phyloP scores from a whole-genome alignment of 352 stramenopile species.

The Phytophthora tentaculata region DNA sequence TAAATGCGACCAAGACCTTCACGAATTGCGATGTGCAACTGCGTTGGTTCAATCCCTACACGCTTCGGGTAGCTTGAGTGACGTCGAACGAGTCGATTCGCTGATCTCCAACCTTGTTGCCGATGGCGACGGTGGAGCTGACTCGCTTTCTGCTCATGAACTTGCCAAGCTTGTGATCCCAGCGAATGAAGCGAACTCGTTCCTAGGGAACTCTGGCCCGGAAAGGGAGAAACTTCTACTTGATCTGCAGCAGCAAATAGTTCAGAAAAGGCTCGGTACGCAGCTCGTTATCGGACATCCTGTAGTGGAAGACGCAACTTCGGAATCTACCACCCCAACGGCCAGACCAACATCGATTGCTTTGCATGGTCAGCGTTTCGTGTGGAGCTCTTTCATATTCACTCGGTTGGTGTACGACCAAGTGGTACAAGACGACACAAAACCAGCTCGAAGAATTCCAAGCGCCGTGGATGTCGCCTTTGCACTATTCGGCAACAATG shows the following conservation, averaged over 20 bases:
- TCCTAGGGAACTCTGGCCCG: neutral
- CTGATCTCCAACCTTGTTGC: constrained; percentile 23
- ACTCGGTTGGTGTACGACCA: constrained; percentile 33
- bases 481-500: constrained; percentile 27
- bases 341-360: constrained; percentile 13
- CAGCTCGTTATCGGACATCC: neutral
- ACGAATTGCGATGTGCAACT: constrained; percentile 14
- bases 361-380: constrained; percentile 27
- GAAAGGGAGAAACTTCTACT: neutral
- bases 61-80: constrained; percentile 1
- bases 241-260: neutral
- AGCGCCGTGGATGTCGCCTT: constrained; percentile 33
- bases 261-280: neutral
- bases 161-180: neutral
- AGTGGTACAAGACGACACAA: constrained; percentile 9
- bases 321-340: neutral
- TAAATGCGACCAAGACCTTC: neutral
- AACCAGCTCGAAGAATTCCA: constrained; percentile 23
- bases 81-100: neutral
- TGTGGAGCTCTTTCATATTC: constrained; percentile 36
- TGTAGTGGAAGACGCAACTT: neutral
- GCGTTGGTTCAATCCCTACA: constrained; percentile 24
- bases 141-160: constrained; percentile 16
- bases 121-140: constrained; percentile 17
- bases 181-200: neutral